These are phyloP conservation scores for Hansenula lynferdii DNA, from an alignment of 1,139 yeast species.

Conservation along the genomic window DNA sequence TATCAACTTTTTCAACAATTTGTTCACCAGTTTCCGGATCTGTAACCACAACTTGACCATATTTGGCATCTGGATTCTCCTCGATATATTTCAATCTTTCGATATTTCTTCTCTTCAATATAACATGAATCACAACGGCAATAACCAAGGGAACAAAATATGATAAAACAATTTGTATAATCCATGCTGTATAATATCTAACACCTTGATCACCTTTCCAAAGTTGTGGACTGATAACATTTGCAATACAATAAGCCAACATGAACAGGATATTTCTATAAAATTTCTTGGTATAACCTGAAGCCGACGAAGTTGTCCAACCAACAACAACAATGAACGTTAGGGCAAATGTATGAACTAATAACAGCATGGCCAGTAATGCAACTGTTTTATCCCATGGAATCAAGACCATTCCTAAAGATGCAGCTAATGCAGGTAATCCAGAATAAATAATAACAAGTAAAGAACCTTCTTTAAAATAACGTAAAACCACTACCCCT, in stretches of 20 bases:
- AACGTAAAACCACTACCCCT: constrained; percentile 22
- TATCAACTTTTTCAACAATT: constrained; percentile 29
- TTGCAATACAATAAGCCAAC: constrained; percentile 53
- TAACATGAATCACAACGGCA: constrained; percentile 31
- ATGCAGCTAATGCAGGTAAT: constrained; percentile 29
- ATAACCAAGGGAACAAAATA: constrained; percentile 35
- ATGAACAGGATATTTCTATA: constrained; percentile 39
- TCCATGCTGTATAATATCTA: constrained; percentile 42
- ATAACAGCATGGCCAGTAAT: constrained; percentile 25
- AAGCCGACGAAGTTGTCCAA: constrained; percentile 45
- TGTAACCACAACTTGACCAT: not conserved
- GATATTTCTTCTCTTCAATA: constrained; percentile 32
- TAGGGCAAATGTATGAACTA: constrained; percentile 31
- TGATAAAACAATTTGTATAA: constrained; percentile 40
- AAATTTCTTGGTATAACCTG: constrained; percentile 55
- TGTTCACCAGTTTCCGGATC: constrained; percentile 11
- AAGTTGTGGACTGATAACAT: constrained; percentile 53
- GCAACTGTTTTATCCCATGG: constrained; percentile 25
- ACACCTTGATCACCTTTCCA: constrained; percentile 46
- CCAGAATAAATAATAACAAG: not conserved
- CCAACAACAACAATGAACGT: constrained; percentile 42
- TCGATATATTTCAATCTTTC: constrained; percentile 21
- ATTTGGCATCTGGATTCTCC: not conserved
- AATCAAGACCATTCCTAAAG: constrained; percentile 23
- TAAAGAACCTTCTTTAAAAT: not conserved